A percentile compares a stretch with the other conserved stretches of the same genome.
phyloP scores from a whole-genome alignment of 2,329 filamentous ascomycete genomes.

The Leptographium galeiforme region DNA sequence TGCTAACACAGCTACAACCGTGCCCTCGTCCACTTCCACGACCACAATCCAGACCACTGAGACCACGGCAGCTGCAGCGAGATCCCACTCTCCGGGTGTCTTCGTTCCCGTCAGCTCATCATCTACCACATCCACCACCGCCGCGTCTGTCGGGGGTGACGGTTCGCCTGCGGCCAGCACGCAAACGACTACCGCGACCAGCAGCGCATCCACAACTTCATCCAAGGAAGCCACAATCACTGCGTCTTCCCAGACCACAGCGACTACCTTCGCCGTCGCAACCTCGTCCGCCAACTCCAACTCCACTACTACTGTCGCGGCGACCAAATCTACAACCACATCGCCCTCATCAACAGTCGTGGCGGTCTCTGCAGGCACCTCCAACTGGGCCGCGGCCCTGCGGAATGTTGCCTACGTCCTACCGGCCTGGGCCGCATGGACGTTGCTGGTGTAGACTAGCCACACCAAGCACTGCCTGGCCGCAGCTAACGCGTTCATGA shows the following conservation, averaged over 20 bases:
- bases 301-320: neutral
- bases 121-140: neutral
- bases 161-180: too few relatives aligned
- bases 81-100: constrained; percentile 3
- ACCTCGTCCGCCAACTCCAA: too few relatives aligned
- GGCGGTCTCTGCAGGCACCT: neutral
- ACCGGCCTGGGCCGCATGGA: neutral
- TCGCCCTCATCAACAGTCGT: neutral
- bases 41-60: neutral
- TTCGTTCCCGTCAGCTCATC: neutral
- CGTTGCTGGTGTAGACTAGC: neutral
- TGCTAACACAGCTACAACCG: neutral
- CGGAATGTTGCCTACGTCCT: neutral
- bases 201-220: neutral
- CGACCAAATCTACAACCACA: too few relatives aligned
- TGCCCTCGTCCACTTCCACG: neutral
- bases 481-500: neutral
- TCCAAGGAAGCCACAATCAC: neutral
- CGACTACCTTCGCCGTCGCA: neutral
- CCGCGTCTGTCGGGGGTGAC: neutral
- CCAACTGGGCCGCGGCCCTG: neutral
- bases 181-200: neutral
- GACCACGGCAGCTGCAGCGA: neutral
- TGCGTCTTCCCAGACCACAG: neutral
- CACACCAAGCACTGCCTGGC: neutral